Evolutionary conservation across 1,284 basidiomycete genomes (phyloP).

Genomic region (Xerocomus minutiporus): DNA sequence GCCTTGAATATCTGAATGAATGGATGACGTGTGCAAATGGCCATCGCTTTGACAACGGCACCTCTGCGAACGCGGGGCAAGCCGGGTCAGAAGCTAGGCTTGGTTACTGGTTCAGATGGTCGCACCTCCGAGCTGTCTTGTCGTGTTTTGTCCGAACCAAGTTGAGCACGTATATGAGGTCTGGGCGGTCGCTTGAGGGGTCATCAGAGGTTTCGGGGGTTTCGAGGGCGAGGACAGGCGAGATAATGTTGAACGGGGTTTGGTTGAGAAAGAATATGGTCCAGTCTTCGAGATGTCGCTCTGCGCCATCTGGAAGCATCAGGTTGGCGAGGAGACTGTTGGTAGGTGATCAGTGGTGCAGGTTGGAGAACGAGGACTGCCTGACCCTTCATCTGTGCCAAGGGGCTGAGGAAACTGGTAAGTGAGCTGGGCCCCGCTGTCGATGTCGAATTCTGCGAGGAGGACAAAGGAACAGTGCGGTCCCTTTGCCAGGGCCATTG

Average conservation of each 20-base stretch:
- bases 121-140: constrained; percentile 77
- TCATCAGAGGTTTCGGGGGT: constrained; percentile 50
- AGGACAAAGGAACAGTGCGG: constrained; percentile 89
- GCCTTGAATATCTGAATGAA: constrained; percentile 99
- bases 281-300: constrained; percentile 94
- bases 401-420: constrained; percentile 93
- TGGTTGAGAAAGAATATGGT: constrained; percentile 98
- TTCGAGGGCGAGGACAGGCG: constrained; percentile 74
- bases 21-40: constrained; percentile 91
- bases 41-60: constrained; percentile 92
- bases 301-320: constrained; percentile 98
- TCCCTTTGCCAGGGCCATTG: constrained; percentile 38
- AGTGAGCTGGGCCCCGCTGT: constrained; percentile 83
- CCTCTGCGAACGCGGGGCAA: constrained; percentile 52
- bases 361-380: constrained; percentile 1
- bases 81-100: constrained; percentile 10
- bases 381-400: constrained; percentile 87
- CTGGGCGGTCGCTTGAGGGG: constrained; percentile 41
- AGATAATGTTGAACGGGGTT: constrained; percentile 80
- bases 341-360: constrained; percentile 4
- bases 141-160: constrained; percentile 95
- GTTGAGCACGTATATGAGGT: constrained; percentile 88
- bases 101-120: constrained; percentile 5
- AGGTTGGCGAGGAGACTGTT: constrained; percentile 89
- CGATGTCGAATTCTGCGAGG: constrained; percentile 94